Conservation (phyloP, 805 yeast genomes). For the Ogataea paraovalis region DNA sequence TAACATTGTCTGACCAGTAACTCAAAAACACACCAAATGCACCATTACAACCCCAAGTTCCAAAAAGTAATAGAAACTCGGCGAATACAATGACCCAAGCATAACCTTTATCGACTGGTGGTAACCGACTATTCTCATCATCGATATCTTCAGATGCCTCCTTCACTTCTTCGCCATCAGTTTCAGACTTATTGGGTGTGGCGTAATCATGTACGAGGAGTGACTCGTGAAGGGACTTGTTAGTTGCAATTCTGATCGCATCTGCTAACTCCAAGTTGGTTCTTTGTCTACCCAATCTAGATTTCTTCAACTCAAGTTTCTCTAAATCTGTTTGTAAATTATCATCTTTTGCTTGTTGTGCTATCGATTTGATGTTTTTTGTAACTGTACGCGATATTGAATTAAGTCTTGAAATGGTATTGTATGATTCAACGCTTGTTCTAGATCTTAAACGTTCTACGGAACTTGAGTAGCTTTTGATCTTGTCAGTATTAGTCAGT, state of each 20-base stretch:
- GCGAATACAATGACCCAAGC: constrained; percentile 51
- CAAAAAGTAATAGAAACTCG: constrained; percentile 39
- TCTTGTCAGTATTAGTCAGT: background rate
- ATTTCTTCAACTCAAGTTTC: constrained; percentile 4
- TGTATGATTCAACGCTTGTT: constrained; percentile 8
- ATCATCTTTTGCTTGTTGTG: constrained; percentile 23
- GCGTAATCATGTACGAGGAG: background rate
- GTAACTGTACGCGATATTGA: constrained; percentile 7
- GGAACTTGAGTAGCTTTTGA: background rate
- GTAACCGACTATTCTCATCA: constrained; percentile 20
- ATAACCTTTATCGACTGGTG: constrained; percentile 52
- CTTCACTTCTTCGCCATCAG: constrained; percentile 4
- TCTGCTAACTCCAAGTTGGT: constrained; percentile 23
- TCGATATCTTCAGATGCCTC: constrained; percentile 1
- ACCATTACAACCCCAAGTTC: constrained; percentile 63
- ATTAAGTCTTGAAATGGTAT: constrained; percentile 8
- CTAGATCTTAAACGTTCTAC: constrained; percentile 2
- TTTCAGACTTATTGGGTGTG: background rate
- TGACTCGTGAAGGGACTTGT: constrained; percentile 5
- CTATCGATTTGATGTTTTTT: constrained; percentile 10
- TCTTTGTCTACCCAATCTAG: constrained; percentile 17
- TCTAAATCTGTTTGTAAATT: constrained; percentile 17
- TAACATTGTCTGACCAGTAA: constrained; percentile 43
- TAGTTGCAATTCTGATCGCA: constrained; percentile 23
- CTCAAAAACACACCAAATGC: constrained; percentile 59